Evolutionary conservation across 148 eudicot genomes (phyloP).

Genomic region (Rhododendron griersonianum): DNA sequence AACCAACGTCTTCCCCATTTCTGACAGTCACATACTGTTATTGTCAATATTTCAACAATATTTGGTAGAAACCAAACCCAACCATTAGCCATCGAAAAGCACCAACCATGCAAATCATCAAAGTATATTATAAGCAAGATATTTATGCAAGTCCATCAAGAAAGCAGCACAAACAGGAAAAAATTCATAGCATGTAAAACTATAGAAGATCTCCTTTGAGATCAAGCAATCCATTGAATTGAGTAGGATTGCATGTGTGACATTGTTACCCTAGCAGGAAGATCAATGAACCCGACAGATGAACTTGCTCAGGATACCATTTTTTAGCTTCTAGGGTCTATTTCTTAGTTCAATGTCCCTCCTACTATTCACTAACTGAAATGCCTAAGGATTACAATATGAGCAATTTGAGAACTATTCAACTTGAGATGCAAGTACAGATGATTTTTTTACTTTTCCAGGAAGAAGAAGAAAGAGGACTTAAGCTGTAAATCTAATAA

Average conservation of each 20-base stretch:
- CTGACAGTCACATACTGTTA: neutral
- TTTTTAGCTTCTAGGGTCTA: neutral
- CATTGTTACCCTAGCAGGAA: neutral
- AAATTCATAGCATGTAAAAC: neutral
- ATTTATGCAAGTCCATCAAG: neutral
- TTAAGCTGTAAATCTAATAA: neutral
- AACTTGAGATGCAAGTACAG: neutral
- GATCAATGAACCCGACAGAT: neutral
- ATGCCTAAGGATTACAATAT: neutral
- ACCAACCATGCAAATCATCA: neutral
- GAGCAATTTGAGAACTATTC: neutral
- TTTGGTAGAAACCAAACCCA: neutral
- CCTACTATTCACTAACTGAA: neutral
- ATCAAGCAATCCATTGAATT: neutral
- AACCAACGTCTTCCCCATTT: neutral
- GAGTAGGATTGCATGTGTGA: neutral
- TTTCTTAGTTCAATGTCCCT: neutral
- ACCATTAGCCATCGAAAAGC: neutral
- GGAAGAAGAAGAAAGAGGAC: neutral
- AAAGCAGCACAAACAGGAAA: neutral
- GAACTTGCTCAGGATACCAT: neutral
- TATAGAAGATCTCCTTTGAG: neutral
- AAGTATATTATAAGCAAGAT: neutral
- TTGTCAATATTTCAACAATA: neutral
- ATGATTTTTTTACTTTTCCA: neutral